Conservation (phyloP, 768 basidiomycete species). For the Daedalea quercina region DNA sequence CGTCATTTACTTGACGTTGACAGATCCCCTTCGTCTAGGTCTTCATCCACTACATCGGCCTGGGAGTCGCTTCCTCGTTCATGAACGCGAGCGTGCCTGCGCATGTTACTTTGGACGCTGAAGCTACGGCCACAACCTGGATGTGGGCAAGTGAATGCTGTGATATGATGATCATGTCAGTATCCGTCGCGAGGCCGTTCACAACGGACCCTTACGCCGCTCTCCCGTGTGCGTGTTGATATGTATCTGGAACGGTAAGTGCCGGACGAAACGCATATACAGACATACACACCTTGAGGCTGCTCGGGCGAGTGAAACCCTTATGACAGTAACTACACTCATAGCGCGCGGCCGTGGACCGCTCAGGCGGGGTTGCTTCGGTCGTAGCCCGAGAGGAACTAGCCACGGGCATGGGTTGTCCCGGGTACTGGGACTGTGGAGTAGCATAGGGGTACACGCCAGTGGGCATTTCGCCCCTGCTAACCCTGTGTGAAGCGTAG, state of each 20-base stretch:
- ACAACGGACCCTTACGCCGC: slow-evolving; percentile 52
- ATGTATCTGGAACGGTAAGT: slow-evolving; percentile 51
- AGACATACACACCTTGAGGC: slow-evolving; percentile 53
- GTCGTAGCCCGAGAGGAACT: slow-evolving; percentile 4
- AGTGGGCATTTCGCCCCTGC: slow-evolving; percentile 14
- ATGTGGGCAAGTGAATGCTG: slow-evolving; percentile 72
- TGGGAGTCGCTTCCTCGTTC: slow-evolving; percentile 22
- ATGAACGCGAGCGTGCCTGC: slow-evolving; percentile 76
- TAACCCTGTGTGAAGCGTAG: slow-evolving; percentile 6
- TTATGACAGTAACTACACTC: slow-evolving; percentile 77
- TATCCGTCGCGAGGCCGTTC: slow-evolving; percentile 7
- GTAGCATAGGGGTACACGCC: slow-evolving; percentile 22
- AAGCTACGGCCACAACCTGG: slow-evolving; percentile 76
- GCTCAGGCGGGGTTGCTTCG: slow-evolving; percentile 15
- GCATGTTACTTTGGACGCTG: slow-evolving; percentile 87
- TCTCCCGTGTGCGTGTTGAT: slow-evolving; percentile 81
- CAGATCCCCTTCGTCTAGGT: slow-evolving; percentile 21
- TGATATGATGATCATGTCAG: slow-evolving; percentile 12
- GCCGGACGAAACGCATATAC: background rate
- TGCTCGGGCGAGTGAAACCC: slow-evolving; percentile 77
- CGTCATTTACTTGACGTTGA: background rate
- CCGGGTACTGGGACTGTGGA: slow-evolving; percentile 38
- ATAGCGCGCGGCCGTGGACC: slow-evolving; percentile 45
- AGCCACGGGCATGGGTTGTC: slow-evolving; percentile 28
- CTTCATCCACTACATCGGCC: slow-evolving; percentile 35